Conservation (phyloP, 2,329 filamentous ascomycete species). For the Coniochaeta prunicola region DNA sequence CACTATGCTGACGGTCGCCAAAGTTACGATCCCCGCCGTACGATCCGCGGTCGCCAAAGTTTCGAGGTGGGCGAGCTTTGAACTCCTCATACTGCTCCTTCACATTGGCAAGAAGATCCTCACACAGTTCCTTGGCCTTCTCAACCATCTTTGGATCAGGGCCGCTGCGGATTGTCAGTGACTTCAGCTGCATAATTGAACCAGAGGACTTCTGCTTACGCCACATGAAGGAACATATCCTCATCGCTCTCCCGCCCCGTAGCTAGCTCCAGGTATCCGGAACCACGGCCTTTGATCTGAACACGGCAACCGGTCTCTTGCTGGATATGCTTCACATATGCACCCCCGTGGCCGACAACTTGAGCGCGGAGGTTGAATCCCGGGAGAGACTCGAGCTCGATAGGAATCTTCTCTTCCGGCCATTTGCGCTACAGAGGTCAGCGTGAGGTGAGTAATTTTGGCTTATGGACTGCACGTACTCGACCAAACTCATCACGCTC, state of each 20-base stretch:
- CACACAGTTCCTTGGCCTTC: conserved; percentile 79
- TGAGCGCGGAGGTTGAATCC: conserved; percentile 96
- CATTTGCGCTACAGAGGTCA: conserved; percentile 72
- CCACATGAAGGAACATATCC: conserved; percentile 92
- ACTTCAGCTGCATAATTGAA: not conserved
- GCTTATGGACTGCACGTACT: conserved; percentile 37
- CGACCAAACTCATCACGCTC: conserved; percentile 89
- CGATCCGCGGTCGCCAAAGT: conserved; percentile 45
- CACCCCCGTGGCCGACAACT: conserved; percentile 88
- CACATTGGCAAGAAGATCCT: conserved; percentile 81
- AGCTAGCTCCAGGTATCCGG: conserved; percentile 83
- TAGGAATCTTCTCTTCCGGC: conserved; percentile 92
- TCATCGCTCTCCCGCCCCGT: conserved; percentile 92
- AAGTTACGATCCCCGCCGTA: conserved; percentile 20
- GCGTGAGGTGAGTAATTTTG: not conserved
- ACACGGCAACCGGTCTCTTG: conserved; percentile 91
- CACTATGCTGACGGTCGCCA: not conserved
- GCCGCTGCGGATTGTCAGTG: conserved; percentile 47
- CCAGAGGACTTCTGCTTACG: conserved; percentile 54
- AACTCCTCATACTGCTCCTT: conserved; percentile 85
- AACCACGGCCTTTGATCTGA: conserved; percentile 95
- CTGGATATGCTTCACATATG: conserved; percentile 97
- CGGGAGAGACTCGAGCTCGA: conserved; percentile 81
- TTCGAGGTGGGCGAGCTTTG: conserved; percentile 71
- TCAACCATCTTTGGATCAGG: conserved; percentile 83